Conservation (phyloP, 2,329 filamentous ascomycete species). For the Nemania sp. region DNA sequence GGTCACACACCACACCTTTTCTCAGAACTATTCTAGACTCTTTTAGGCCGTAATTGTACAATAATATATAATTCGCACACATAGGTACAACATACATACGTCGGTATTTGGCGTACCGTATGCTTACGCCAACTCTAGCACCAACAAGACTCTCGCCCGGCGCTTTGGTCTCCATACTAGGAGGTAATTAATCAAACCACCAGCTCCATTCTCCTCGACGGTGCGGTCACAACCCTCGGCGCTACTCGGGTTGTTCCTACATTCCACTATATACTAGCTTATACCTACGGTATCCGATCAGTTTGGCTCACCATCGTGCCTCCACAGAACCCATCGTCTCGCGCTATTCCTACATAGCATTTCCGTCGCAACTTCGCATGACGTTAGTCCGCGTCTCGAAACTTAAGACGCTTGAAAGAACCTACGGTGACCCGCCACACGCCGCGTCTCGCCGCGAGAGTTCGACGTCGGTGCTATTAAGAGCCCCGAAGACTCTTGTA, state of each 20-base stretch:
- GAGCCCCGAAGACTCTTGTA: not conserved
- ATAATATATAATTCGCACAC: too few relatives aligned
- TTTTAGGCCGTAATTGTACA: too few relatives aligned
- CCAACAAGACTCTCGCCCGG: too few relatives aligned
- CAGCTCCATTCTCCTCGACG: constrained; percentile 6
- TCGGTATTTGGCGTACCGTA: too few relatives aligned
- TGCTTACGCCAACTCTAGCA: too few relatives aligned
- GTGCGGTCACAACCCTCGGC: constrained; percentile 9
- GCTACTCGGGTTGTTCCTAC: not conserved
- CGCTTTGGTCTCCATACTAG: constrained; percentile 16
- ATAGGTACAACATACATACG: too few relatives aligned
- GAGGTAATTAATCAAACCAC: not conserved
- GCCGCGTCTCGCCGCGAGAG: too few relatives aligned
- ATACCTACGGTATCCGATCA: not conserved
- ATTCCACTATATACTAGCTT: not conserved
- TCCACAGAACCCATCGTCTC: not conserved
- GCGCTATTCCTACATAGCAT: not conserved
- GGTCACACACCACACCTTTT: too few relatives aligned
- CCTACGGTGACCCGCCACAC: too few relatives aligned
- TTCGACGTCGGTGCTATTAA: not conserved
- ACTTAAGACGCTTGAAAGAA: too few relatives aligned
- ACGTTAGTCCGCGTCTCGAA: too few relatives aligned
- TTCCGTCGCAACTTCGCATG: not conserved
- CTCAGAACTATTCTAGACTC: too few relatives aligned
- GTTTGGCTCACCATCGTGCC: not conserved